A percentile compares a stretch with the other conserved stretches of the same genome.
Evolutionary conservation across 2,329 filamentous ascomycete genomes (phyloP).

Genomic region (Ceratocystis destructans): DNA sequence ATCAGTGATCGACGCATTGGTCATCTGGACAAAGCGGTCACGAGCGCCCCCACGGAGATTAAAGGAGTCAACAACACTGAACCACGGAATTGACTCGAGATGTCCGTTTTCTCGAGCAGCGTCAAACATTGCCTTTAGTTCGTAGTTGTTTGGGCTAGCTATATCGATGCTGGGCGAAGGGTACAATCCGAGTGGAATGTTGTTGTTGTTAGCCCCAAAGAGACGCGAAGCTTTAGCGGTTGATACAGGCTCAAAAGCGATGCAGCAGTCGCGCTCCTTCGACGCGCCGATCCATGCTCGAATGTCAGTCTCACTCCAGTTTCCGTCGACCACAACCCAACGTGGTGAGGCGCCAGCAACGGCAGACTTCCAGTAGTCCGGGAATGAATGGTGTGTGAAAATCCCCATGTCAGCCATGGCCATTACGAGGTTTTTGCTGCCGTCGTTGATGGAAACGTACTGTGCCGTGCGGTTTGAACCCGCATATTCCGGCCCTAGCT

Average conservation of each 20-base stretch:
- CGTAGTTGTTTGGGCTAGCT: conserved; percentile 68
- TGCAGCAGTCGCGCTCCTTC: conserved; percentile 39
- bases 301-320: conserved; percentile 60
- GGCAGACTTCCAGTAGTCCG: conserved; percentile 45
- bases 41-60: conserved; percentile 60
- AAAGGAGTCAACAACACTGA: conserved; percentile 62
- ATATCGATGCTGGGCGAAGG: conserved; percentile 55
- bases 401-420: conserved; percentile 96
- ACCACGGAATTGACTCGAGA: conserved; percentile 63
- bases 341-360: conserved; percentile 46
- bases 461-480: conserved; percentile 61
- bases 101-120: conserved; percentile 53
- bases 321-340: conserved; percentile 76
- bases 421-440: conserved; percentile 67
- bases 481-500: conserved; percentile 35
- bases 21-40: conserved; percentile 56
- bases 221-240: conserved; percentile 59
- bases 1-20: conserved; percentile 54
- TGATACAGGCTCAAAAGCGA: conserved; percentile 84
- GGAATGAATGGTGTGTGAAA: conserved; percentile 44
- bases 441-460: conserved; percentile 81
- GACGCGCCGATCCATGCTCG: conserved; percentile 52
- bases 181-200: conserved; percentile 36
- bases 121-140: conserved; percentile 65
- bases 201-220: conserved; percentile 37